Evolutionary conservation across 306 rosid genomes (phyloP).

Genomic region (Corylus heterophylla): DNA sequence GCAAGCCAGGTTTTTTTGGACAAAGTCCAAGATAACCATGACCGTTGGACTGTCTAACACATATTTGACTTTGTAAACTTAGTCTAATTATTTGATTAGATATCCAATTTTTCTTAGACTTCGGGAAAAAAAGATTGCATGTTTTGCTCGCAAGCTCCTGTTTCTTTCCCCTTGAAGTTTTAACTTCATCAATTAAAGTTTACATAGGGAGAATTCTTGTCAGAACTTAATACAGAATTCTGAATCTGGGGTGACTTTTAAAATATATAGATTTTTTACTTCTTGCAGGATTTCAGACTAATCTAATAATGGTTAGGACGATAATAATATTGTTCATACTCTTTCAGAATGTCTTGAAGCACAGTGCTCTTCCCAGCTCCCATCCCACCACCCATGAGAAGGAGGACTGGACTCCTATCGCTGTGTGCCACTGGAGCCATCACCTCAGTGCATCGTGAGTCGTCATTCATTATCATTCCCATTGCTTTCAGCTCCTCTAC

Average conservation of each 20-base stretch:
- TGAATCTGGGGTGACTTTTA: background rate
- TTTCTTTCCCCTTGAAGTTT: background rate
- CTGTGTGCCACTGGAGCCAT: slow-evolving; percentile 96
- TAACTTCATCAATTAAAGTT: background rate
- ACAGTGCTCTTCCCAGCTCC: slow-evolving; percentile 99
- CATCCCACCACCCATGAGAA: slow-evolving; percentile 99
- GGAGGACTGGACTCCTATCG: slow-evolving; percentile 92
- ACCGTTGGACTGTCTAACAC: background rate
- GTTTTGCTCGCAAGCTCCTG: background rate
- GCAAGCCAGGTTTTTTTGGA: too few species aligned
- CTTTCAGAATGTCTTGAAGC: slow-evolving; percentile 92
- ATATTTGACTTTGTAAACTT: background rate
- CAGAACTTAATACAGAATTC: background rate
- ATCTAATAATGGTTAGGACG: background rate
- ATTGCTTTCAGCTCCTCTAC: slow-evolving; percentile 98
- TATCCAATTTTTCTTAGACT: background rate
- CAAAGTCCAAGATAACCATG: background rate
- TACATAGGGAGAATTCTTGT: background rate
- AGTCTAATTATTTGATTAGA: background rate
- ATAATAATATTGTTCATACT: slow-evolving; percentile 49
- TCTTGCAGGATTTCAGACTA: background rate
- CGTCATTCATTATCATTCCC: slow-evolving; percentile 75
- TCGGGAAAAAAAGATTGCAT: background rate
- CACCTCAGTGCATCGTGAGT: slow-evolving; percentile 89
- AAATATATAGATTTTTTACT: background rate